phyloP scores from a whole-genome alignment of 1,284 basidiomycete species.

The Irpex rosettiformis region DNA sequence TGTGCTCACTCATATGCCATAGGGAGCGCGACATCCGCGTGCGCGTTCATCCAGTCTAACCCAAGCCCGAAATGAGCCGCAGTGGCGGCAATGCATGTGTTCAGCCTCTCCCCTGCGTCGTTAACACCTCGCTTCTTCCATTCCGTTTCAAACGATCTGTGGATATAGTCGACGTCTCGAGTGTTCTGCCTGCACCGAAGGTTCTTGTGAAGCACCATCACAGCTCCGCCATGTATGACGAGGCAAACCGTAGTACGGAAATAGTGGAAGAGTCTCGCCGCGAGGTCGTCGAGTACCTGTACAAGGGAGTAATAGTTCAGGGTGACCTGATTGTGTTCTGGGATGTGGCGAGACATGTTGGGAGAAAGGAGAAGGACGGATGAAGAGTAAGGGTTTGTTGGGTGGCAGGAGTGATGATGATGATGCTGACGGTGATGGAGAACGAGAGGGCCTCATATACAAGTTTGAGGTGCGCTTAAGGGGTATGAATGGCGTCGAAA shows the following conservation, averaged over 20 bases:
- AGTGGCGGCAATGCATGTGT: conserved; percentile 52
- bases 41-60: conserved; percentile 70
- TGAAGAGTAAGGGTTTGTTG: neutral
- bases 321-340: conserved; percentile 34
- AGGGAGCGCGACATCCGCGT: conserved; percentile 63
- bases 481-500: neutral
- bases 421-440: neutral
- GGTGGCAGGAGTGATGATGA: neutral
- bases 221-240: conserved; percentile 64
- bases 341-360: conserved; percentile 7
- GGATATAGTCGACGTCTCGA: conserved; percentile 62
- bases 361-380: neutral
- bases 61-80: conserved; percentile 49
- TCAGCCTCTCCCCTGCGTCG: conserved; percentile 49
- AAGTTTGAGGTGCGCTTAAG: neutral
- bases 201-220: conserved; percentile 59
- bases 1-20: conserved; percentile 54
- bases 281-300: conserved; percentile 46
- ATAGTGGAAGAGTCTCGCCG: conserved; percentile 36
- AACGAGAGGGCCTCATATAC: conserved; percentile 11
- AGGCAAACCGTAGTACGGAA: conserved; percentile 51
- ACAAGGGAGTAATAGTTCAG: conserved; percentile 35
- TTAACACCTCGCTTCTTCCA: conserved; percentile 42
- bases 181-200: conserved; percentile 48
- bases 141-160: conserved; percentile 53